Percentiles rank a stretch among this genome's conserved stretches.
These are phyloP conservation scores for Aspergillus neotritici DNA, from an alignment of 2,329 filamentous ascomycete species.

Conservation along the genomic window DNA sequence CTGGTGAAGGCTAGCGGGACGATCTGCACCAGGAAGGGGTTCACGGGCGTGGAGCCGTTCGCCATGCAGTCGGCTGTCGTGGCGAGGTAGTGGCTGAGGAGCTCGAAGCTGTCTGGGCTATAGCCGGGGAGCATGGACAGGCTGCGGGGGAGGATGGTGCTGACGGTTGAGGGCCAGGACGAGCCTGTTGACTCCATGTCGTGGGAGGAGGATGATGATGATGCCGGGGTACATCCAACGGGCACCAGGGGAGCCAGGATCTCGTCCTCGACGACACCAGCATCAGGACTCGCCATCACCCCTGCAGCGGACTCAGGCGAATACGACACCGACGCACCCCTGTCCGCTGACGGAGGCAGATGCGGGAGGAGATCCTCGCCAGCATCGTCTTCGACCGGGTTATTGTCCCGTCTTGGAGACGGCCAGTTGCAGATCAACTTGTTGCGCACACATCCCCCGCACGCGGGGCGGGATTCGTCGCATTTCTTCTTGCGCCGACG, in stretches of 20 bases:
- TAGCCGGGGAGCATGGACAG: constrained; percentile 28
- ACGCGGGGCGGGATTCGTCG: constrained; percentile 30
- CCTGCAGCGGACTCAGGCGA: background rate
- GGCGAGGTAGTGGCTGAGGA: constrained; percentile 43
- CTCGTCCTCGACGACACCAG: background rate
- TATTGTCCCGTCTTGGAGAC: constrained; percentile 8
- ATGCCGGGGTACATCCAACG: background rate
- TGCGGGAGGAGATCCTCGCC: background rate
- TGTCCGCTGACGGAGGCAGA: background rate
- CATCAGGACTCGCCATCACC: too few relatives aligned
- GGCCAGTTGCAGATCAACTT: constrained; percentile 26
- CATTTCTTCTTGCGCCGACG: constrained; percentile 32
- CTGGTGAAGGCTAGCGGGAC: constrained; percentile 45
- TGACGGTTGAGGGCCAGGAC: background rate
- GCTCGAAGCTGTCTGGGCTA: constrained; percentile 28
- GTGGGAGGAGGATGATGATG: background rate
- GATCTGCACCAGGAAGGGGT: constrained; percentile 45
- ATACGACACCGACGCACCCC: constrained; percentile 2
- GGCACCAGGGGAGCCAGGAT: background rate
- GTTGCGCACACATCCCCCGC: constrained; percentile 28
- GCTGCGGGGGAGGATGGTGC: constrained; percentile 14
- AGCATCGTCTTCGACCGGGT: constrained; percentile 3
- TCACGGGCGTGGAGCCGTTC: constrained; percentile 44
- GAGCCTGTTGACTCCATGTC: background rate
- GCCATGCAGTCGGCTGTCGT: constrained; percentile 46